Evolutionary conservation across 495 filamentous ascomycete genomes (phyloP).

Genomic region (Talaromyces thailandensis): DNA sequence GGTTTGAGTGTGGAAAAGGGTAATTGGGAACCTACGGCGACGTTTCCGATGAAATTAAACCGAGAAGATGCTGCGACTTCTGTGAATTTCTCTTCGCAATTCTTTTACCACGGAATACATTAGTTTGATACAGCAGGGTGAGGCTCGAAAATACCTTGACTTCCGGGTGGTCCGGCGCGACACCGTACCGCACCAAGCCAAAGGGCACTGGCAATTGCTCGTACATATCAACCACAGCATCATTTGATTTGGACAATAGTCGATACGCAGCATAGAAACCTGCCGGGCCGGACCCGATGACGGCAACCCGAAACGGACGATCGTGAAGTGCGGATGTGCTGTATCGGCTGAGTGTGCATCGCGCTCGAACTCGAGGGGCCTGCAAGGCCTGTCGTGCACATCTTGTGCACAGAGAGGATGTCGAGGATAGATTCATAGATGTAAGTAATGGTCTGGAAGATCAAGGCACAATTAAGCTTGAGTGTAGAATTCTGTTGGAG

Average conservation of each 20-base stretch:
- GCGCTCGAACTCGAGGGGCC: background rate
- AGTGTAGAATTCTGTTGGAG: background rate
- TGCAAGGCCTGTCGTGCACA: background rate
- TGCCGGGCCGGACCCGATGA: constrained; percentile 91
- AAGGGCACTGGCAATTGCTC: constrained; percentile 88
- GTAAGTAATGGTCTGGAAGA: no score
- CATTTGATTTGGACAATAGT: constrained; percentile 61
- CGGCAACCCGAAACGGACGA: constrained; percentile 64
- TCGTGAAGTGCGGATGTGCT: background rate
- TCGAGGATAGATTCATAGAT: background rate
- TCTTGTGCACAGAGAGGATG: constrained; percentile 1
- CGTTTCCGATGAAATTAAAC: constrained; percentile 90
- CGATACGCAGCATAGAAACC: constrained; percentile 92
- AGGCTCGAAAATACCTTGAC: constrained; percentile 62
- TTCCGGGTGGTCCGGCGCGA: constrained; percentile 95
- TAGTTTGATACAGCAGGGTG: background rate
- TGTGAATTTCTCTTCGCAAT: constrained; percentile 87
- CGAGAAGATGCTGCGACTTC: constrained; percentile 71
- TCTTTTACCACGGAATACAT: constrained; percentile 38
- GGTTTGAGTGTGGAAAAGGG: constrained; percentile 59
- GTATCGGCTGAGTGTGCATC: background rate
- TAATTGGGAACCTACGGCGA: constrained; percentile 66
- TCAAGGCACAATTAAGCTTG: no score
- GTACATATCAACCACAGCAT: constrained; percentile 87
- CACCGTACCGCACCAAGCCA: constrained; percentile 84